Percentiles rank a stretch among this genome's conserved stretches.
phyloP scores from a whole-genome alignment of 805 yeast genomes.

The Candida sithepensis region DNA sequence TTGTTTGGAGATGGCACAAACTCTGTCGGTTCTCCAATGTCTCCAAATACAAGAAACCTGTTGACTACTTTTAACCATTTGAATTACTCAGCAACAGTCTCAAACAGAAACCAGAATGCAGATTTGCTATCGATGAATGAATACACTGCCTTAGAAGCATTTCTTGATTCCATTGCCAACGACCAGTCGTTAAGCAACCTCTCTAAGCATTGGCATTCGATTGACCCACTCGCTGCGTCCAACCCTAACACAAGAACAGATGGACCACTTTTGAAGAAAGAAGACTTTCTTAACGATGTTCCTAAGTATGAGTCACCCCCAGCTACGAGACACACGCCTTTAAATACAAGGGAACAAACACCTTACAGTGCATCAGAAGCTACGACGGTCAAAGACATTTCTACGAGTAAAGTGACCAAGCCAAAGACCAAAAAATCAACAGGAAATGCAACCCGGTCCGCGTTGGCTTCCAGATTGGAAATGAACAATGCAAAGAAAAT shows the following conservation, averaged over 20 bases:
- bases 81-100: constrained; percentile 16
- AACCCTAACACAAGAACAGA: neutral
- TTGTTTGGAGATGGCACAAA: constrained; percentile 1
- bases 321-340: neutral
- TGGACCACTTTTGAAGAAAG: neutral
- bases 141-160: constrained; percentile 31
- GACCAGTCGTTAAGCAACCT: constrained; percentile 26
- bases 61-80: constrained; percentile 28
- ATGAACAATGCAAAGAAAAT: constrained; percentile 2
- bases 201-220: constrained; percentile 31
- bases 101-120: constrained; percentile 5
- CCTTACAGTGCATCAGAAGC: too few relatives aligned
- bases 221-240: constrained; percentile 25
- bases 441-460: neutral
- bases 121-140: constrained; percentile 33
- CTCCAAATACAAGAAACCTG: constrained; percentile 31
- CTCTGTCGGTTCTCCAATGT: constrained; percentile 22
- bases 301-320: neutral
- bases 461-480: neutral
- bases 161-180: constrained; percentile 35
- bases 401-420: neutral
- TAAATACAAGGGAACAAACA: too few relatives aligned
- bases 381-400: neutral
- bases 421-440: neutral
- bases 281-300: neutral